Evolutionary conservation across 2,329 filamentous ascomycete genomes (phyloP).

Genomic region (Teratosphaeria gauchensis): DNA sequence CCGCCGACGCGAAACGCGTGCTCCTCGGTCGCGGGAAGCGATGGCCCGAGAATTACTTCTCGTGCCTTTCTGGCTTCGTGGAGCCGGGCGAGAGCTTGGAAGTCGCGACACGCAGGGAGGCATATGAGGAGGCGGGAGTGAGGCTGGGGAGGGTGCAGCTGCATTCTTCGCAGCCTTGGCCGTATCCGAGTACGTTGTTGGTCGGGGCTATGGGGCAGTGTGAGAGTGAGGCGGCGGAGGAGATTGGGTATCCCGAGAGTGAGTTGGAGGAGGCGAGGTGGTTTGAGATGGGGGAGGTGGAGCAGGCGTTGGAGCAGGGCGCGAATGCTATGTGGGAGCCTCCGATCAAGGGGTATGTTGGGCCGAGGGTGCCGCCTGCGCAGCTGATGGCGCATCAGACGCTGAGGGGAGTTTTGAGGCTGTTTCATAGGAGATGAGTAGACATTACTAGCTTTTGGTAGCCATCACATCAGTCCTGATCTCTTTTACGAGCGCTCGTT

Average conservation of each 20-base stretch:
- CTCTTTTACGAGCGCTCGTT: too few relatives aligned
- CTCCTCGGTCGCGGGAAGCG: background rate
- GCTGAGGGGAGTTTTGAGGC: background rate
- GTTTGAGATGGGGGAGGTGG: background rate
- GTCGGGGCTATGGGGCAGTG: background rate
- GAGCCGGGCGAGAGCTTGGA: background rate
- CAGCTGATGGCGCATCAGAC: background rate
- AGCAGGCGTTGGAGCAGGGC: background rate
- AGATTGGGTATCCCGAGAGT: background rate
- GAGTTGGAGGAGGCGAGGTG: background rate
- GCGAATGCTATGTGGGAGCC: background rate
- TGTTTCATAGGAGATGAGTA: background rate
- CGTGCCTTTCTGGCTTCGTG: background rate
- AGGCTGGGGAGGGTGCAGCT: background rate
- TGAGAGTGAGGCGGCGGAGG: background rate
- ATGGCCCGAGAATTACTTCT: background rate
- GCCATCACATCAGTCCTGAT: too few relatives aligned
- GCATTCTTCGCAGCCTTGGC: background rate
- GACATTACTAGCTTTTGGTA: too few relatives aligned
- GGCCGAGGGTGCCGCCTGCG: background rate
- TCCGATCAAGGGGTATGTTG: background rate
- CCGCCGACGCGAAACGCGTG: background rate
- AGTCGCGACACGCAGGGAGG: background rate
- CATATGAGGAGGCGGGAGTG: conserved; percentile 2
- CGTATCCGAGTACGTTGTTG: background rate